Percentiles rank a stretch among this genome's conserved stretches.
These are phyloP conservation scores for Colletotrichum salicis DNA, from an alignment of 2,329 filamentous ascomycete species.

Conservation along the genomic window DNA sequence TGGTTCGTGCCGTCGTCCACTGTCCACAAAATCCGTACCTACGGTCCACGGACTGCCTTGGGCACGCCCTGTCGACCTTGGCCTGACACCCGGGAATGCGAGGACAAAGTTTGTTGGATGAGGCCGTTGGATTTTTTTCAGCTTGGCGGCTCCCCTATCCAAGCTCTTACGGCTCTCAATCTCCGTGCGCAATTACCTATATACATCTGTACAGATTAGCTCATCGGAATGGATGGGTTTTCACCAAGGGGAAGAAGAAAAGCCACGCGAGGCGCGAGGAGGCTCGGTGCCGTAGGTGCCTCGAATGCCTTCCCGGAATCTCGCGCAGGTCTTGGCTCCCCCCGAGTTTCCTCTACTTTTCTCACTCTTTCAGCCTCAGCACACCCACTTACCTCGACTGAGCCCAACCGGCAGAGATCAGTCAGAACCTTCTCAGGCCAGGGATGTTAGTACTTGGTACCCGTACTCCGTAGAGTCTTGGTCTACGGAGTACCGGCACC, in stretches of 20 bases:
- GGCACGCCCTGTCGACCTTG: constrained; percentile 4
- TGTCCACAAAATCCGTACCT: background rate
- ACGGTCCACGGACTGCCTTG: background rate
- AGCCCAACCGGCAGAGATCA: too few species aligned
- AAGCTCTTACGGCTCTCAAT: constrained; percentile 8
- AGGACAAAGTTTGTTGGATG: constrained; percentile 30
- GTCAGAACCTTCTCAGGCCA: background rate
- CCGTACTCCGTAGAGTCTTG: background rate
- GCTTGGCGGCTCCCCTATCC: constrained; percentile 10
- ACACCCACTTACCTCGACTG: too few species aligned
- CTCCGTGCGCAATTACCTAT: constrained; percentile 19
- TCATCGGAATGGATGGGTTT: background rate
- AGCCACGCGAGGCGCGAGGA: background rate
- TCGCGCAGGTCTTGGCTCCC: background rate
- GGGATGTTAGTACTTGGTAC: background rate
- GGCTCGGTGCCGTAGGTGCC: background rate
- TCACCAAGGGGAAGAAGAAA: background rate
- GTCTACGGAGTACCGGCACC: background rate
- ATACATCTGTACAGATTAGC: background rate
- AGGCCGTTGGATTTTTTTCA: constrained; percentile 19
- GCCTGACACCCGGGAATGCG: constrained; percentile 26
- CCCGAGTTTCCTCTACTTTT: background rate
- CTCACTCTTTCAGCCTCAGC: background rate
- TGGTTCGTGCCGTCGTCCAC: constrained; percentile 1
- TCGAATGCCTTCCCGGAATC: background rate